Evolutionary conservation across 2,329 filamentous ascomycete species (phyloP).

Genomic region (Sporothrix phasma): DNA sequence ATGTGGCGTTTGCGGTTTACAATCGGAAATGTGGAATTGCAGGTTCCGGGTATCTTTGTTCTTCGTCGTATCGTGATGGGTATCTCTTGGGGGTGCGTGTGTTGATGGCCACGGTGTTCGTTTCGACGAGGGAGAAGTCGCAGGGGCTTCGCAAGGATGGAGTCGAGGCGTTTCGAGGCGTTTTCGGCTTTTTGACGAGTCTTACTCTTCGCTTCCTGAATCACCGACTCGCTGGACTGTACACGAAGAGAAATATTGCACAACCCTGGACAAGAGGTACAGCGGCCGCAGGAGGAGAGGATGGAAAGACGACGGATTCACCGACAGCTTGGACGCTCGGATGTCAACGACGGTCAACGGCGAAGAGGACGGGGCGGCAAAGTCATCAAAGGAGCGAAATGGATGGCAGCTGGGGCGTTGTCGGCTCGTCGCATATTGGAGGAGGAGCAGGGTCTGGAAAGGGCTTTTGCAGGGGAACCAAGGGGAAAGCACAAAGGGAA

Average conservation of each 20-base stretch:
- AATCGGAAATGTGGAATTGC: background rate
- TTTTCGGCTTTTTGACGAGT: background rate
- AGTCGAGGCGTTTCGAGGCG: background rate
- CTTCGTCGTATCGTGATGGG: background rate
- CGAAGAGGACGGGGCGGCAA: background rate
- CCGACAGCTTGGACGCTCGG: background rate
- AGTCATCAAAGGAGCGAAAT: conserved; percentile 12
- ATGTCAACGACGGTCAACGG: background rate
- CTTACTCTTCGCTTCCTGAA: background rate
- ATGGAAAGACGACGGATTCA: background rate
- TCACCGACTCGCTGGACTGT: background rate
- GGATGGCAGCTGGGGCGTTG: conserved; percentile 4
- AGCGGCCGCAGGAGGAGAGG: background rate
- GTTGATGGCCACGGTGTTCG: conserved; percentile 2
- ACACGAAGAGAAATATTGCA: background rate
- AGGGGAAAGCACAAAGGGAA: background rate
- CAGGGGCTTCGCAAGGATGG: background rate
- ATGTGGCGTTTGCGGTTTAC: background rate
- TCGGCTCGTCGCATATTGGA: conserved; percentile 15
- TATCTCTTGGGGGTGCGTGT: background rate
- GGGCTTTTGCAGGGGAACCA: background rate
- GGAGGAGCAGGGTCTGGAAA: background rate
- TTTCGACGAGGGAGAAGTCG: background rate
- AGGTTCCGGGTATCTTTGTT: background rate
- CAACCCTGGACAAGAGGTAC: background rate